Conservation (phyloP, 768 basidiomycete genomes). For the Crucibulum laeve region DNA sequence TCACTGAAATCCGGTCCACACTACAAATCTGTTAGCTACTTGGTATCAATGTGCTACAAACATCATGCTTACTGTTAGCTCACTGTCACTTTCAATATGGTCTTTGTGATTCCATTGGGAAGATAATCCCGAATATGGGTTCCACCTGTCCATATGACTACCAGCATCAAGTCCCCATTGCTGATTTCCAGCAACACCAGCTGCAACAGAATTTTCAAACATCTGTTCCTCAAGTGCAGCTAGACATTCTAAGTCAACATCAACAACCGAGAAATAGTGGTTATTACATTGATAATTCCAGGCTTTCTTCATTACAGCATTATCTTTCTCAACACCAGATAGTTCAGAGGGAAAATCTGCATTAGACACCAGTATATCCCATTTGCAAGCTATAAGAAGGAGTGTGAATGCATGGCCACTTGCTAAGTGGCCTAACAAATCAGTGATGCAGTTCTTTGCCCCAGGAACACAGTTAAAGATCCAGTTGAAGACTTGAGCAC, state of each 20-base stretch:
- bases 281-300: not conserved
- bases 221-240: slow-evolving; percentile 8
- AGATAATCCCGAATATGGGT: not conserved
- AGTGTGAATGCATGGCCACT: not conserved
- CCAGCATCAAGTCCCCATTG: slow-evolving; percentile 21
- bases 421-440: not conserved
- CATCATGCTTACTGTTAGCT: not conserved
- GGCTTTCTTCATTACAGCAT: not conserved
- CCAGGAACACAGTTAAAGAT: not conserved
- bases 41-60: not conserved
- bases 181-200: slow-evolving; percentile 15
- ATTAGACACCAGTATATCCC: not conserved
- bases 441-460: not conserved
- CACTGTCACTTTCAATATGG: not conserved
- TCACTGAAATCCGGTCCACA: not conserved
- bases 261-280: not conserved
- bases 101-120: not conserved
- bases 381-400: not conserved
- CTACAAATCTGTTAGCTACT: not conserved
- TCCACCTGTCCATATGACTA: slow-evolving; percentile 6
- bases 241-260: slow-evolving; percentile 9
- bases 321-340: not conserved
- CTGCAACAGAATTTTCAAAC: slow-evolving; percentile 11
- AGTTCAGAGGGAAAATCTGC: not conserved
- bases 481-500: not conserved